Percentiles rank a stretch among this genome's conserved stretches.
Evolutionary conservation across 2,329 filamentous ascomycete genomes (phyloP).

Genomic region (Trichophaea hybrida): DNA sequence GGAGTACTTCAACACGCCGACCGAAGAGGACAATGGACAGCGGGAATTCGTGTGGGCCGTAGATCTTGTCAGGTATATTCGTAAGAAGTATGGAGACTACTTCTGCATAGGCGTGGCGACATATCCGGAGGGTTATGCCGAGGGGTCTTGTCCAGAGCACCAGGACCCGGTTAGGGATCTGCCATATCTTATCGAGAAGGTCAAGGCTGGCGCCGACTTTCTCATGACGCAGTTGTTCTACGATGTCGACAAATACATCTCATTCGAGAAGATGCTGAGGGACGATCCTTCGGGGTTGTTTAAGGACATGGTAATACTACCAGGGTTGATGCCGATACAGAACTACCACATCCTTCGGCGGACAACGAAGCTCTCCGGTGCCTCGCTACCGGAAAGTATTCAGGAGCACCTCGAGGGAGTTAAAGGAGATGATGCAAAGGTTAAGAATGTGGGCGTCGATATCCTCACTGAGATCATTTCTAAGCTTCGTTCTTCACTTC

Average conservation of each 20-base stretch:
- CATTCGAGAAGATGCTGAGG: conserved; percentile 62
- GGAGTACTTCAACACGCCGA: conserved; percentile 49
- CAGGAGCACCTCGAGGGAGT: conserved; percentile 56
- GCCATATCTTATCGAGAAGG: conserved; percentile 81
- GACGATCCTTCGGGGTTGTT: conserved; percentile 74
- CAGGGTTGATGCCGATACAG: conserved; percentile 93
- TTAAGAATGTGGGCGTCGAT: conserved; percentile 66
- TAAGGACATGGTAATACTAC: conserved; percentile 76
- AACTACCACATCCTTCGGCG: conserved; percentile 90
- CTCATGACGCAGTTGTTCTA: conserved; percentile 99
- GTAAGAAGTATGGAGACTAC: conserved; percentile 73
- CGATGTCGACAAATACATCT: conserved; percentile 66
- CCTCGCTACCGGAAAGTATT: conserved; percentile 58
- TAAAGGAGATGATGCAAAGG: conserved; percentile 64
- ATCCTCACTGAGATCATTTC: conserved; percentile 74
- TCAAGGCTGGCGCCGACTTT: conserved; percentile 82
- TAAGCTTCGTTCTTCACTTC: conserved; percentile 44
- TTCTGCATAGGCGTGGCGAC: conserved; percentile 91
- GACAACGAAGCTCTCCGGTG: conserved; percentile 88
- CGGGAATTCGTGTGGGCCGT: conserved; percentile 77
- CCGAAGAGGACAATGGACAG: conserved; percentile 34
- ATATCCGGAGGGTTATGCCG: conserved; percentile 89
- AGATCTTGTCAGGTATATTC: conserved; percentile 82
- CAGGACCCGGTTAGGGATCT: conserved; percentile 54
- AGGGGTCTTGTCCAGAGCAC: conserved; percentile 75